These are phyloP conservation scores for Nitzschia palea DNA, from an alignment of 108 stramenopile genomes.

Conservation along the genomic window DNA sequence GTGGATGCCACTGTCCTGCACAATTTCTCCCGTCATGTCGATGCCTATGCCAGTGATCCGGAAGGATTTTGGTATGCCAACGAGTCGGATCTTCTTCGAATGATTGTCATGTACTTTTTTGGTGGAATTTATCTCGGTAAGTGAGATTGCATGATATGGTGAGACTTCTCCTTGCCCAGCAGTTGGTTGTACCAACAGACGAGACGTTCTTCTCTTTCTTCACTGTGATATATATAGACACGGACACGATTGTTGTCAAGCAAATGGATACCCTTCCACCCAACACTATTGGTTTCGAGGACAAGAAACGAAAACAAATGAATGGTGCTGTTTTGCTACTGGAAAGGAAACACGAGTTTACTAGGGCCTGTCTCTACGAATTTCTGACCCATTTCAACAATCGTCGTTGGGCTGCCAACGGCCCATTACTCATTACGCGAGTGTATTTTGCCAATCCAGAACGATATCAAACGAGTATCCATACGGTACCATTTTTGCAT, in stretches of 20 bases:
- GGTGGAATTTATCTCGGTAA: background rate
- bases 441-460: background rate
- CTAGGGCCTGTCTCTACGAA: background rate
- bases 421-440: background rate
- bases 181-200: background rate
- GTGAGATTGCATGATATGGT: background rate
- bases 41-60: background rate
- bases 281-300: background rate
- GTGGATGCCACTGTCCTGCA: background rate
- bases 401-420: background rate
- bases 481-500: background rate
- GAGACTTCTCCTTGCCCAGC: background rate
- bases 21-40: background rate
- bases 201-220: background rate
- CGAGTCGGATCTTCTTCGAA: background rate
- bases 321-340: background rate
- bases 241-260: background rate
- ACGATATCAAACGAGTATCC: background rate
- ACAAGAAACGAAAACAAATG: background rate
- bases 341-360: background rate
- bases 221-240: background rate
- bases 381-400: background rate
- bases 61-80: background rate
- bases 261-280: background rate
- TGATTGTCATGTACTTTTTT: background rate